A percentile compares a stretch with the other conserved stretches of the same genome.
Evolutionary conservation across 768 basidiomycete species (phyloP).

Genomic region (Phlebiopsis gigantea): DNA sequence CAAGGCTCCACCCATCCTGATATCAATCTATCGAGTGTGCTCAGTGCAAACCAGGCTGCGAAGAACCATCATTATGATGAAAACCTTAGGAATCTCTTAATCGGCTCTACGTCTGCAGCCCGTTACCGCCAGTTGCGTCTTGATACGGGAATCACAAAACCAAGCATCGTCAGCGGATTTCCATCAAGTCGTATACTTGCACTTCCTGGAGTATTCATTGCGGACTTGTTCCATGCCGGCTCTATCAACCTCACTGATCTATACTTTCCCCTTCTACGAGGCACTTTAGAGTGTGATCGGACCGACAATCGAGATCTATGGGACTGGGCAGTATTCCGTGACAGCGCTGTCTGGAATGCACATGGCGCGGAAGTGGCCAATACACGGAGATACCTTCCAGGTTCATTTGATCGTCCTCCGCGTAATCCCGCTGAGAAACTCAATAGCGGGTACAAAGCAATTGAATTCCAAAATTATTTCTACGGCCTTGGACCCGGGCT

Average conservation of each 20-base stretch:
- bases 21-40: conserved; percentile 15
- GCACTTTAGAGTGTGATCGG: conserved; percentile 19
- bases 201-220: conserved; percentile 27
- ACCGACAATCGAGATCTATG: conserved; percentile 23
- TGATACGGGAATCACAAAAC: conserved; percentile 31
- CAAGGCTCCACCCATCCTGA: conserved; percentile 27
- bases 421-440: conserved; percentile 38
- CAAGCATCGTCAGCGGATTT: conserved; percentile 30
- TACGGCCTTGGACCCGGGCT: conserved; percentile 22
- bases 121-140: conserved; percentile 25
- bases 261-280: conserved; percentile 28
- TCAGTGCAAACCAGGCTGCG: background rate
- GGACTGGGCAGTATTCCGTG: conserved; percentile 26
- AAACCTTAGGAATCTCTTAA: background rate
- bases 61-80: background rate
- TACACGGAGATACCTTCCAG: conserved; percentile 30
- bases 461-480: conserved; percentile 22
- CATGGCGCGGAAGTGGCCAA: conserved; percentile 31
- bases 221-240: conserved; percentile 36
- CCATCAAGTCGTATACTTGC: conserved; percentile 14
- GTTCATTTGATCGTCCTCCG: conserved; percentile 36
- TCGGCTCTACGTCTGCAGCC: background rate
- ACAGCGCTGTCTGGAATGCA: conserved; percentile 24
- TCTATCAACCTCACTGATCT: conserved; percentile 34
- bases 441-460: conserved; percentile 28